Base-by-base conservation (phyloP, 2,329 filamentous ascomycete genomes). In the Nemania sp. region DNA sequence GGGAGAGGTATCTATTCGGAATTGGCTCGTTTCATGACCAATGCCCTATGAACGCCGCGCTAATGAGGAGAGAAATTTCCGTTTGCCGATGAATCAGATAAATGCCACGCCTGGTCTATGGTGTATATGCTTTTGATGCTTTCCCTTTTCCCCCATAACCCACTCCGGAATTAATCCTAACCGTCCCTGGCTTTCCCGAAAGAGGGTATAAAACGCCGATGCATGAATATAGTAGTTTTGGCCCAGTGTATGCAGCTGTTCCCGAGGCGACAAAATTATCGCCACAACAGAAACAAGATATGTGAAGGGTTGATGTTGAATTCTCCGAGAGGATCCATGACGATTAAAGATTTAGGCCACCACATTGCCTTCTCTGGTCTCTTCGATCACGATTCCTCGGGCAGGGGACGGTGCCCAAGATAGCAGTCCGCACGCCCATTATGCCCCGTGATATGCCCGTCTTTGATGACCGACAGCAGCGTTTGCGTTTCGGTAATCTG, bases 401-500 rank as follows among this genome's bases (percentile, higher is more conserved):
- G 11, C 6, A 9, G 37, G 24, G 12, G 5, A 39, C n/a, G 14
- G 39, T 36, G 20, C 19, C 5, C 5, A 20, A 33, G 14, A 5
- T 11, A 11, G 36, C 9, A 39, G 17, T 20, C 20, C 17, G 6
- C 7, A 23, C 5, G n/a, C 28, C 12, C 14, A 11, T 60, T 60
- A 19, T n/a, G 63, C 54, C 30, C 68, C 62, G 3, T 61, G 65
- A 42, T 67, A 68, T 20, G 68, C 34, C 9, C 26, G 14, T 22
- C 12, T 37, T 17, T 30, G 42, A 47, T 30, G 37, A 26, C 40
- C 40, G 12, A 34, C 30, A 9, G 43, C 50, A 12, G 42, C 20
- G 44, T 58, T 56, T 23, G 56, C 52, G 36, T 63, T 58, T 43
- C 59, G 56, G 47, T 62, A 68, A 12, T 59, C 52, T 31, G 62